phyloP scores from a whole-genome alignment of 305 asterid species.

The Rubia peregrina region DNA sequence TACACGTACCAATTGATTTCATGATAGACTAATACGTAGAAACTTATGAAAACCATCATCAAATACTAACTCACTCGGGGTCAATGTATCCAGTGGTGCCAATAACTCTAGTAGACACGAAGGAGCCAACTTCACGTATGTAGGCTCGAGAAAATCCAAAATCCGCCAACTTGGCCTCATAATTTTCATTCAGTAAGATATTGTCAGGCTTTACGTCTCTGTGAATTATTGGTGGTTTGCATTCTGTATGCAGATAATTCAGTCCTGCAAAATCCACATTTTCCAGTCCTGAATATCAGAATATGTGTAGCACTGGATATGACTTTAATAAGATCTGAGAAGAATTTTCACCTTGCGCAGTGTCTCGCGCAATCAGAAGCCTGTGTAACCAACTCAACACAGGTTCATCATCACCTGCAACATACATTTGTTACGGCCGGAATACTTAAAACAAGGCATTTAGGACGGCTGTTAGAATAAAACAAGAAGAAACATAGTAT shows the following conservation, averaged over 20 bases:
- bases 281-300: no score
- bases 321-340: neutral
- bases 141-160: conserved; percentile 31
- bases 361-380: conserved; percentile 27
- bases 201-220: conserved; percentile 30
- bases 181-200: conserved; percentile 24
- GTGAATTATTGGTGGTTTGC: conserved; percentile 29
- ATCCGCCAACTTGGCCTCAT: conserved; percentile 28
- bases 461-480: neutral
- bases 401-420: conserved; percentile 7
- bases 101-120: conserved; percentile 13
- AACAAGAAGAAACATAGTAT: no score
- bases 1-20: no score
- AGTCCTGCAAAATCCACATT: conserved; percentile 19
- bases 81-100: conserved; percentile 32
- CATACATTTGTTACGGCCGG: neutral
- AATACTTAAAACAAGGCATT: neutral
- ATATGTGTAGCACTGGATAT: neutral
- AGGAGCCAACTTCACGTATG: conserved; percentile 14
- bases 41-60: neutral
- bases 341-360: conserved; percentile 20
- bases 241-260: conserved; percentile 31
- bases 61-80: conserved; percentile 22
- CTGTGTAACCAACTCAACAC: conserved; percentile 28
- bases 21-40: neutral